A percentile compares a stretch with the other conserved stretches of the same genome.
phyloP scores from a whole-genome alignment of 139 green algal genomes.

The Closterium sp. region DNA sequence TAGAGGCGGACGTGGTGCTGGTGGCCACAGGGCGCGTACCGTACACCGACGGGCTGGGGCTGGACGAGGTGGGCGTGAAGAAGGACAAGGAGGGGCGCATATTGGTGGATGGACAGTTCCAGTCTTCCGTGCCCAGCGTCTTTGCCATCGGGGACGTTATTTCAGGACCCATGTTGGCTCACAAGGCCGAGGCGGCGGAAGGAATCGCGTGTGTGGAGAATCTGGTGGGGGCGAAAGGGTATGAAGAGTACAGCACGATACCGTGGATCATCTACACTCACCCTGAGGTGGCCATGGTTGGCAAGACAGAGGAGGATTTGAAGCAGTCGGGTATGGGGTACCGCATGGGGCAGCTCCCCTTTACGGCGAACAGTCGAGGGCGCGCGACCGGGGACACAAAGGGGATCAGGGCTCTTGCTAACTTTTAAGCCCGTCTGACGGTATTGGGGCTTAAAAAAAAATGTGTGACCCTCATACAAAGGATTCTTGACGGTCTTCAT shows the following conservation, averaged over 20 bases:
- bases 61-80: slow-evolving; percentile 83
- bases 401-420: slow-evolving; percentile 25
- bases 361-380: slow-evolving; percentile 95
- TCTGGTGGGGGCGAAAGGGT: slow-evolving; percentile 82
- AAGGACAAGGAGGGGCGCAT: slow-evolving; percentile 77
- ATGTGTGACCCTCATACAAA: too few relatives aligned
- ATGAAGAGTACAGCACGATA: slow-evolving; percentile 98
- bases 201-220: slow-evolving; percentile 92
- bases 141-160: slow-evolving; percentile 91
- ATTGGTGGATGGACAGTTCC: slow-evolving; percentile 54
- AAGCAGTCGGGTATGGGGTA: slow-evolving; percentile 73
- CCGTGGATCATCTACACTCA: slow-evolving; percentile 97
- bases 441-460: too few relatives aligned
- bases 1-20: slow-evolving; percentile 89
- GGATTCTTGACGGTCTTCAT: too few relatives aligned
- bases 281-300: slow-evolving; percentile 83
- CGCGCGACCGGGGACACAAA: slow-evolving; percentile 79
- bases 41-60: slow-evolving; percentile 68
- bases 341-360: slow-evolving; percentile 90
- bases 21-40: slow-evolving; percentile 77
- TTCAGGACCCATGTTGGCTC: slow-evolving; percentile 92
- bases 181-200: slow-evolving; percentile 99
- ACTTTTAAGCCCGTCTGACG: too few relatives aligned
- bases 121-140: slow-evolving; percentile 59
- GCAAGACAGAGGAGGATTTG: slow-evolving; percentile 79